A percentile compares a stretch with the other conserved stretches of the same genome.
Conservation (phyloP, 202 grass and related monocot species). For the Panicum hallii region DNA sequence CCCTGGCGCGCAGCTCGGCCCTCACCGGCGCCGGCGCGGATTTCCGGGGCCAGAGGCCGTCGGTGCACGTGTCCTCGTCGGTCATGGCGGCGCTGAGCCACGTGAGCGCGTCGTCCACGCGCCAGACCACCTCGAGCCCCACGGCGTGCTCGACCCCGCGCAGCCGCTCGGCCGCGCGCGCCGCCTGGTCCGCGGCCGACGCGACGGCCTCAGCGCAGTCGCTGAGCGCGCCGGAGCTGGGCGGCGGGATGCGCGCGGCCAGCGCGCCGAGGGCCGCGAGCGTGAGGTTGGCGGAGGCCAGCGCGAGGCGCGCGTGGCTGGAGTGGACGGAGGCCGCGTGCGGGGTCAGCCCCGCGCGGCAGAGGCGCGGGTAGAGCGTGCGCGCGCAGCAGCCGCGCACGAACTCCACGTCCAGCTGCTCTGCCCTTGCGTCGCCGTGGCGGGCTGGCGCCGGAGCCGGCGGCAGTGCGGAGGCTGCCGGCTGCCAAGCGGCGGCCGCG, state of each 20-base stretch:
- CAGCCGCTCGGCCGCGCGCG: slow-evolving; percentile 22
- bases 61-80: slow-evolving; percentile 19
- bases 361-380: slow-evolving; percentile 38
- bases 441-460: neutral
- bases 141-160: slow-evolving; percentile 20
- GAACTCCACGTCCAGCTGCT: slow-evolving; percentile 1
- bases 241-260: slow-evolving; percentile 16
- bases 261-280: neutral
- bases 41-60: neutral
- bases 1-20: slow-evolving; percentile 25
- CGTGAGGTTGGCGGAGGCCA: slow-evolving; percentile 34
- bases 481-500: neutral
- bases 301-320: slow-evolving; percentile 31
- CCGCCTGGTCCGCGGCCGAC: neutral
- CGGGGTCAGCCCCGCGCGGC: slow-evolving; percentile 3
- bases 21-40: slow-evolving; percentile 16
- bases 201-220: slow-evolving; percentile 27
- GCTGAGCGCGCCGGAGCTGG: neutral
- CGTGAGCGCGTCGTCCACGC: neutral
- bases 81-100: slow-evolving; percentile 41
- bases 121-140: neutral
- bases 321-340: slow-evolving; percentile 1
- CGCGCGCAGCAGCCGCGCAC: slow-evolving; percentile 32
- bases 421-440: neutral
- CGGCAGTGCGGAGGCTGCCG: neutral